These are phyloP conservation scores for Glomus cerebriforme DNA, from an alignment of 192 early-diverging fungal genomes.

Conservation along the genomic window DNA sequence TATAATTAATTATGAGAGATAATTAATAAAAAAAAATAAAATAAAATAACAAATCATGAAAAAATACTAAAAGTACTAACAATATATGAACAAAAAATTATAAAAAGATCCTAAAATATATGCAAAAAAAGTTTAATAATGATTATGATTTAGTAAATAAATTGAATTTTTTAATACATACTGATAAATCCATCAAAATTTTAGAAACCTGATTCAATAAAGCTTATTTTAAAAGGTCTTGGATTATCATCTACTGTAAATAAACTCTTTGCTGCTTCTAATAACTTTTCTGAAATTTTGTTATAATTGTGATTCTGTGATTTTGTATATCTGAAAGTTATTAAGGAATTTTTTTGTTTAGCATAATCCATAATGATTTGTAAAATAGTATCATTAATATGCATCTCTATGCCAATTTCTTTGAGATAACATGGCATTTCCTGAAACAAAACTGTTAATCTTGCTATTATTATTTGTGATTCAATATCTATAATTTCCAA, in stretches of 20 bases:
- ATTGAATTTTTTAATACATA: too few species aligned
- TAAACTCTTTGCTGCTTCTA: neutral
- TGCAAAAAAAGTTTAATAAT: too few species aligned
- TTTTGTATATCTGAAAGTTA: neutral
- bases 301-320: too few species aligned
- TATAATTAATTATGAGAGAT: too few species aligned
- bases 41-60: too few species aligned
- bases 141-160: too few species aligned
- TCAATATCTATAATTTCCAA: neutral
- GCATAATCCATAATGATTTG: neutral
- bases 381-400: neutral
- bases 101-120: too few species aligned
- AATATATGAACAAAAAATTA: too few species aligned
- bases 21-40: too few species aligned
- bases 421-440: neutral
- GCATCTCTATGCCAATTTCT: neutral
- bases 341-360: neutral
- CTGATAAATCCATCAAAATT: too few species aligned
- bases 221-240: neutral
- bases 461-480: neutral
- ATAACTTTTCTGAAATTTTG: neutral
- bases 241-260: neutral
- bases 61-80: too few species aligned
- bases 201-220: neutral
- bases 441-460: neutral